phyloP scores from a whole-genome alignment of 2,329 filamentous ascomycete species.

The Corniculantispora saksenae region DNA sequence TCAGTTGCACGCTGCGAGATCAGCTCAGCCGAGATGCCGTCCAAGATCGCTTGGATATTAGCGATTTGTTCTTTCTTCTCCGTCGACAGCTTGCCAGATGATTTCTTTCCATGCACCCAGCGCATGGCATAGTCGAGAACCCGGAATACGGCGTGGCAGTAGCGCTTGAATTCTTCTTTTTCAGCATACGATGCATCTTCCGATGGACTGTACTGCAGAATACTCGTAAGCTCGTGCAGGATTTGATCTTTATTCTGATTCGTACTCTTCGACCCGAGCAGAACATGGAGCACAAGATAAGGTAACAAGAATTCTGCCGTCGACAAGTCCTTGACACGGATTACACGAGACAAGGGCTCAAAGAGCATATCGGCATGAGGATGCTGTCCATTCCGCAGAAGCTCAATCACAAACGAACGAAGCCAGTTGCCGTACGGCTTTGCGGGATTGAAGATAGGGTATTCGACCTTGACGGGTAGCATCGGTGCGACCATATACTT shows the following conservation, averaged over 20 bases:
- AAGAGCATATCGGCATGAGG: conserved; percentile 77
- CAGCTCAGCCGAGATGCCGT: conserved; percentile 71
- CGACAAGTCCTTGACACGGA: conserved; percentile 81
- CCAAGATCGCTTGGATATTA: conserved; percentile 53
- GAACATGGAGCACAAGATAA: conserved; percentile 80
- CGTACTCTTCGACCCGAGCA: conserved; percentile 67
- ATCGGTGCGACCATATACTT: conserved; percentile 73
- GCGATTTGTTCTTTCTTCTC: conserved; percentile 50
- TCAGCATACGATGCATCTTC: conserved; percentile 58
- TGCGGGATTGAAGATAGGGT: conserved; percentile 74
- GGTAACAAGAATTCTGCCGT: conserved; percentile 88
- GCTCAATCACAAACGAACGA: conserved; percentile 74
- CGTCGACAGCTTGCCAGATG: conserved; percentile 30
- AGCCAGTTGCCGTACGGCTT: conserved; percentile 81
- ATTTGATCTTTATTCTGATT: conserved; percentile 65
- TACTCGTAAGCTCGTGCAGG: conserved; percentile 69
- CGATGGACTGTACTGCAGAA: conserved; percentile 65
- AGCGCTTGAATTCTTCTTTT: conserved; percentile 76
- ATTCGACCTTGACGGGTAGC: conserved; percentile 57
- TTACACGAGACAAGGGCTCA: conserved; percentile 75
- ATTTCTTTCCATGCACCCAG: conserved; percentile 77
- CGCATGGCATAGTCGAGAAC: conserved; percentile 88
- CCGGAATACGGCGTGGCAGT: conserved; percentile 88
- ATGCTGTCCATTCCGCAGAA: conserved; percentile 76
- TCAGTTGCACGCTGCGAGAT: conserved; percentile 83